Conservation (phyloP, 2,329 filamentous ascomycete genomes). For the Colletotrichum nymphaeae region DNA sequence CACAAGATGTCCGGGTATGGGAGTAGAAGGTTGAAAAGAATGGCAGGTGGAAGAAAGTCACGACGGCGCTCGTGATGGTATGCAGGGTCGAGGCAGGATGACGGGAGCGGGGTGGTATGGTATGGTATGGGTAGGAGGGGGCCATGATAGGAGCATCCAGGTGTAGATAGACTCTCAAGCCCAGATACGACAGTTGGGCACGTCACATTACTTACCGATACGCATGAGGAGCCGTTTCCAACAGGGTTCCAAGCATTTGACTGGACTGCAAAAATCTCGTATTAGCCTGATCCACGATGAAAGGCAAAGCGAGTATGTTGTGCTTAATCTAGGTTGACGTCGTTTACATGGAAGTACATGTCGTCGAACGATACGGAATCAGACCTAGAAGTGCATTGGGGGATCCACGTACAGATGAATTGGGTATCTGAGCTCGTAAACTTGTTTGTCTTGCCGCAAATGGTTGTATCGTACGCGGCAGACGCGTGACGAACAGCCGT, state of each 20-base stretch:
- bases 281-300: constrained; percentile 15
- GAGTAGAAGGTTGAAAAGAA: too few species aligned
- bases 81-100: not conserved
- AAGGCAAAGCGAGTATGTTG: not conserved
- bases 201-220: constrained; percentile 41
- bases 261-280: constrained; percentile 37
- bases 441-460: constrained; percentile 42
- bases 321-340: not conserved
- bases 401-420: constrained; percentile 41
- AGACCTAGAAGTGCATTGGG: not conserved
- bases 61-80: not conserved
- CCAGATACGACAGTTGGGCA: not conserved
- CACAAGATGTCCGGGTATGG: not conserved
- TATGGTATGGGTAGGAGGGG: not conserved
- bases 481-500: constrained; percentile 23
- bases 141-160: not conserved
- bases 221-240: constrained; percentile 43
- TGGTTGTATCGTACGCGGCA: constrained; percentile 41
- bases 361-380: not conserved
- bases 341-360: not conserved
- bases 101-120: not conserved
- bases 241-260: constrained; percentile 46
- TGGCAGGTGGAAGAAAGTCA: not conserved
- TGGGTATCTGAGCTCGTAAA: constrained; percentile 39
- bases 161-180: not conserved